phyloP scores from a whole-genome alignment of 805 yeast species.

The Wickerhamiella hasegawae region DNA sequence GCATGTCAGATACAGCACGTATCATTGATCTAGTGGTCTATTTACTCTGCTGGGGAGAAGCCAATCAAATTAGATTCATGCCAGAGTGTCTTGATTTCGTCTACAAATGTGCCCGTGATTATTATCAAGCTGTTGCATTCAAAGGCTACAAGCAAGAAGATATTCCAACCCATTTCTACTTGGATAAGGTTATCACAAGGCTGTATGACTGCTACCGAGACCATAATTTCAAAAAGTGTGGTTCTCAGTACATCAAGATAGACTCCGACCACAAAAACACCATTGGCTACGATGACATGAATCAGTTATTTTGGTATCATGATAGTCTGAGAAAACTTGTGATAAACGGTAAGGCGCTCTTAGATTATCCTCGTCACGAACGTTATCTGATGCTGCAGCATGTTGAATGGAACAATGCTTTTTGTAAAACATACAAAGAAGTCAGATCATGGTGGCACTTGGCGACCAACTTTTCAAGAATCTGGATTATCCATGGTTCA shows the following conservation, averaged over 20 bases:
- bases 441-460: conserved; percentile 64
- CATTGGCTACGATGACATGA: conserved; percentile 82
- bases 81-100: conserved; percentile 81
- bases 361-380: conserved; percentile 37
- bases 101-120: conserved; percentile 65
- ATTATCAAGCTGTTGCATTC: conserved; percentile 28
- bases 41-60: conserved; percentile 78
- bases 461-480: conserved; percentile 55
- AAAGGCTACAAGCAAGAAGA: no score
- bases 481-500: conserved; percentile 63
- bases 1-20: conserved; percentile 36
- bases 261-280: conserved; percentile 51
- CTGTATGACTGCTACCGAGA: conserved; percentile 44
- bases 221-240: conserved; percentile 33
- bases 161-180: conserved; percentile 10
- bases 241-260: conserved; percentile 29
- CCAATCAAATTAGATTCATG: conserved; percentile 70
- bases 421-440: conserved; percentile 62
- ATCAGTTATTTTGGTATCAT: conserved; percentile 74
- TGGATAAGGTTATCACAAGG: conserved; percentile 63
- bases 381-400: conserved; percentile 39
- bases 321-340: conserved; percentile 46
- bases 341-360: conserved; percentile 30
- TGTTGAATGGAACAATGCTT: conserved; percentile 50
- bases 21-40: conserved; percentile 52